Evolutionary conservation across 352 stramenopile genomes (phyloP).

Genomic region (Phytophthora vignae): DNA sequence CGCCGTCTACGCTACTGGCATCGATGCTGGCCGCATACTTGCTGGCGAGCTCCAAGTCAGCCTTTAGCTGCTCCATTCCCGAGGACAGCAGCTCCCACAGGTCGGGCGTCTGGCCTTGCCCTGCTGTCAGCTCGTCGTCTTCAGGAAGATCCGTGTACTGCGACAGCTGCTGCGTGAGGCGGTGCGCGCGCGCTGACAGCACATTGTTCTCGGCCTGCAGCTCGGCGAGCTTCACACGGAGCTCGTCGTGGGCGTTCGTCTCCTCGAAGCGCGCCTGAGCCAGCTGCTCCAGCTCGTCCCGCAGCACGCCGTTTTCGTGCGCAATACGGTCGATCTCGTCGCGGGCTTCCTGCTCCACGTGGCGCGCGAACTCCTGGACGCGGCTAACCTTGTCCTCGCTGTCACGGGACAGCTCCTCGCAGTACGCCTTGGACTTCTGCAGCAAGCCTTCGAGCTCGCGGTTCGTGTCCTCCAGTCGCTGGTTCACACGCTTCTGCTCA

Average conservation of each 20-base stretch:
- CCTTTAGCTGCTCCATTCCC: slow-evolving; percentile 92
- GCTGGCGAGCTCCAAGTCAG: slow-evolving; percentile 85
- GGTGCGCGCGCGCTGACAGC: slow-evolving; percentile 75
- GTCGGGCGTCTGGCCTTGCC: slow-evolving; percentile 70
- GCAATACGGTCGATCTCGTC: slow-evolving; percentile 70
- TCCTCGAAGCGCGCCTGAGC: slow-evolving; percentile 69
- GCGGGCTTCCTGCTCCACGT: slow-evolving; percentile 72
- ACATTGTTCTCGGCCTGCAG: slow-evolving; percentile 90
- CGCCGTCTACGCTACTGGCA: slow-evolving; percentile 48
- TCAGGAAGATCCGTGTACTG: slow-evolving; percentile 86
- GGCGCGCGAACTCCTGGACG: slow-evolving; percentile 62
- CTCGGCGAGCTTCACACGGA: slow-evolving; percentile 77
- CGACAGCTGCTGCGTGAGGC: slow-evolving; percentile 81
- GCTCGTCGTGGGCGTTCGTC: slow-evolving; percentile 69
- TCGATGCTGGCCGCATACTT: slow-evolving; percentile 90
- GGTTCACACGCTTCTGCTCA: slow-evolving; percentile 54
- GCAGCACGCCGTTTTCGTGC: slow-evolving; percentile 64
- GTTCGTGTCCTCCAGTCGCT: slow-evolving; percentile 55
- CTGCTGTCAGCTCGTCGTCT: slow-evolving; percentile 65
- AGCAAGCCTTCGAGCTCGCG: slow-evolving; percentile 64
- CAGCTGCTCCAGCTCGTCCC: slow-evolving; percentile 73
- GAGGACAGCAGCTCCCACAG: slow-evolving; percentile 87
- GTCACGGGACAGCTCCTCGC: slow-evolving; percentile 62
- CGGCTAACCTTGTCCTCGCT: slow-evolving; percentile 75
- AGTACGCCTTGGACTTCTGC: slow-evolving; percentile 70